Evolutionary conservation across 1,284 basidiomycete genomes (phyloP), one percentile per base, ranked within the genome.

Genomic region (Leccinum ambiguum): DNA sequence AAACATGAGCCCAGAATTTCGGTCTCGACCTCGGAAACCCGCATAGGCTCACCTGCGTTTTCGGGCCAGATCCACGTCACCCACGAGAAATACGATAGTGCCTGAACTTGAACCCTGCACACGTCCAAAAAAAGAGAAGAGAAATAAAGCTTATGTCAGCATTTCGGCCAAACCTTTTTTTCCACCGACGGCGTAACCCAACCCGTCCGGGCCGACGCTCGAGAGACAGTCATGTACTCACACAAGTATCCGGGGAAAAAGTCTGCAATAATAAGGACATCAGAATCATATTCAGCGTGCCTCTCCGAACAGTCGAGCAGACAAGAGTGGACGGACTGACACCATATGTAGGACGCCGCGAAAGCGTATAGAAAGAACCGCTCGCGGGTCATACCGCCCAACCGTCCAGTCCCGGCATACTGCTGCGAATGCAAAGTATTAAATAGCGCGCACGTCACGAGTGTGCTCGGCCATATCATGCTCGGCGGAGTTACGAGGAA

Each of bases 51-150:
- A 77, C 74, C 73, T 3, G 75, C 71, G 66, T 80, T 77, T 54
- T 81, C 71, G 13, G 84, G 84, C 41, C 75, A 77, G 68, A 87
- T 86, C 86, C 86, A 87, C 67, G 79, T 81, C 18, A 86, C 80
- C 86, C 86, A 87, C 69, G 82, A 84, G 73, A 87, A 87, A 66
- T 77, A 80, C 11, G 80, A 80, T 7, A 86, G 76, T 11, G 80
- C 82, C 62, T 74, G 69, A 73, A 82, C 76, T 77, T 21, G 11
- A 53, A 21, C 48, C 10, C 48, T 3, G 45, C 43, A n/a, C 16
- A 4, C 4, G 45, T 45, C 43, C 43, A 16, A 45, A 45, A 45
- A 61, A 39, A 41, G 57, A 65, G 59, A 59, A 57, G 4, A 58
- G 21, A 53, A 21, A 18, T 10, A 10, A 30, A 23, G 26, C 9